Evolutionary conservation across 2,329 filamentous ascomycete species (phyloP), one percentile per base, ranked within the genome.

Genomic region (Zymoseptoria passerinii): DNA sequence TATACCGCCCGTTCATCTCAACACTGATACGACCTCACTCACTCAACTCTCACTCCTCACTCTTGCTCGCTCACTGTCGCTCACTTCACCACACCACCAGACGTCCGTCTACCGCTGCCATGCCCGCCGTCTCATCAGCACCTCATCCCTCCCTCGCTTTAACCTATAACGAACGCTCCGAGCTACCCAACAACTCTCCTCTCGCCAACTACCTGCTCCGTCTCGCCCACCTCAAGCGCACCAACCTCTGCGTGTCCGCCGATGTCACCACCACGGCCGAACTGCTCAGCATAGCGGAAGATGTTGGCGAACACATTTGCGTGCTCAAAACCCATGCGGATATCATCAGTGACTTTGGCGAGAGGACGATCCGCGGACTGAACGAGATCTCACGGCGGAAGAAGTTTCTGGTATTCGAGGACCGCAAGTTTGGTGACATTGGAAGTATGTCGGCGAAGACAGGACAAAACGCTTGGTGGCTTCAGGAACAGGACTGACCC

Each of bases 261-360:
- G 81, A 82, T 63, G 79, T 85, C 60, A 79, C 77, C 53, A 83
- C 77, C 52, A 81, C 81, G 9, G 76, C 77, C 54, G 76, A 81
- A 63, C 76, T 85, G 18, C 70, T 85, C 18, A 74, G 75, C 50
- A 72, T 85, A 8, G 82, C 82, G 28, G 78, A 82, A 61, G 78
- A 83, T 40, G 76, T 84, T 16, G 83, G 83, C 59, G 81, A 84
- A 63, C 78, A 80, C 61, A 84, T 85, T 58, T 83, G 81, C 63
- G 71, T 85, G 28, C 74, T 85, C 57, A 83, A 84, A 70, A 81
- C 83, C 4, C 81, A 84, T 66, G 82, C 81, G 57, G 83, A 85
- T 70, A 83, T 83, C 55, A 80, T 85, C 64, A 77, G 79, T 61
- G 83, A 85, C 70, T 85, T 82, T 76, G 78, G 77, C 13, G 78